phyloP scores from a whole-genome alignment of 805 yeast genomes.

The Ogataea salicorniae region DNA sequence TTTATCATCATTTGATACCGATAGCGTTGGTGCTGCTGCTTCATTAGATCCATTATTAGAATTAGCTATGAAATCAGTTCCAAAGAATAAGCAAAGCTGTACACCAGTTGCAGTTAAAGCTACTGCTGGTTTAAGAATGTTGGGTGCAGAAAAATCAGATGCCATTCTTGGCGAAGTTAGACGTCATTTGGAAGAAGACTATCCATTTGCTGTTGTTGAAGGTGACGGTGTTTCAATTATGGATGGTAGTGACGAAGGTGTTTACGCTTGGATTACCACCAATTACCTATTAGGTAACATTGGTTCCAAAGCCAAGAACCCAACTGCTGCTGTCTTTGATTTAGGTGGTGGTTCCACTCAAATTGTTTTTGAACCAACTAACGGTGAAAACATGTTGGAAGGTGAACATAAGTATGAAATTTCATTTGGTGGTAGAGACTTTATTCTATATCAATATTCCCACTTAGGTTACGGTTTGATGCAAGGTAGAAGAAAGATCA shows the following conservation, averaged over 20 bases:
- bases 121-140: conserved; percentile 89
- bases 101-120: conserved; percentile 97
- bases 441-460: conserved; percentile 83
- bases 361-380: conserved; percentile 90
- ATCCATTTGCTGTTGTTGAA: conserved; percentile 87
- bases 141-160: conserved; percentile 70
- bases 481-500: conserved; percentile 86
- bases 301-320: conserved; percentile 66
- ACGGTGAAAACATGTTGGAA: conserved; percentile 60
- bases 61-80: conserved; percentile 71
- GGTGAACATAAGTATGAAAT: conserved; percentile 83
- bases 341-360: conserved; percentile 99
- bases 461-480: conserved; percentile 95
- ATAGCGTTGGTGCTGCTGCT: conserved; percentile 80
- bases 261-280: conserved; percentile 97
- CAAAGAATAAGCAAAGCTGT: conserved; percentile 65
- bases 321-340: conserved; percentile 96
- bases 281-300: conserved; percentile 91
- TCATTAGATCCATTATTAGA: conserved; percentile 80
- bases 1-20: conserved; percentile 76
- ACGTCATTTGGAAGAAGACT: conserved; percentile 66
- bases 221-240: conserved; percentile 86
- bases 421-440: conserved; percentile 75
- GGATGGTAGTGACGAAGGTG: conserved; percentile 98
- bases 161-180: conserved; percentile 75